Evolutionary conservation across 805 yeast genomes (phyloP).

Genomic region (Yarrowia yakushimensis): DNA sequence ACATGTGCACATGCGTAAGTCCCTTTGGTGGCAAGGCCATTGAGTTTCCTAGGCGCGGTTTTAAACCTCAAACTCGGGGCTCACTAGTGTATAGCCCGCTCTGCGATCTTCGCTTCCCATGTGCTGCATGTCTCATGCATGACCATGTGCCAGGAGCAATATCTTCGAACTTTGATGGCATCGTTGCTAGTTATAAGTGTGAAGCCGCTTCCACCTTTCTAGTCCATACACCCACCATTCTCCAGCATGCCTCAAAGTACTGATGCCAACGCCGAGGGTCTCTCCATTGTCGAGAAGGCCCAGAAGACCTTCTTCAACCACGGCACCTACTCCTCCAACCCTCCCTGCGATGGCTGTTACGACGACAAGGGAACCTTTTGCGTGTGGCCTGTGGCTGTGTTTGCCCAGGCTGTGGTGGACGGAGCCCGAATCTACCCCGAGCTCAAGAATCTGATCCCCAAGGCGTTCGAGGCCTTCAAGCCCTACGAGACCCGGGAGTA

Average conservation of each 20-base stretch:
- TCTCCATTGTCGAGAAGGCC: constrained; percentile 11
- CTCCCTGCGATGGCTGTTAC: constrained; percentile 43
- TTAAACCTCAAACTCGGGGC: neutral
- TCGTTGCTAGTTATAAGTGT: constrained; percentile 15
- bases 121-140: neutral
- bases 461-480: constrained; percentile 49
- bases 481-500: constrained; percentile 49
- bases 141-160: neutral
- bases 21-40: neutral
- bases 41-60: neutral
- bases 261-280: constrained; percentile 18
- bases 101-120: neutral
- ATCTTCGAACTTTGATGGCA: neutral
- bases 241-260: neutral
- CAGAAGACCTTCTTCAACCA: constrained; percentile 33
- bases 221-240: neutral
- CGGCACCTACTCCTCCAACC: constrained; percentile 32
- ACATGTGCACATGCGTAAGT: neutral
- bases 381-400: constrained; percentile 68
- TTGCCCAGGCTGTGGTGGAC: constrained; percentile 63
- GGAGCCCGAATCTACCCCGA: constrained; percentile 54
- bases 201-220: neutral
- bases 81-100: neutral
- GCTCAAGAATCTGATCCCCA: constrained; percentile 51
- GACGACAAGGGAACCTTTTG: constrained; percentile 55